Evolutionary conservation across 2,329 filamentous ascomycete genomes (phyloP).

Genomic region (Fusarium fujikuroi): DNA sequence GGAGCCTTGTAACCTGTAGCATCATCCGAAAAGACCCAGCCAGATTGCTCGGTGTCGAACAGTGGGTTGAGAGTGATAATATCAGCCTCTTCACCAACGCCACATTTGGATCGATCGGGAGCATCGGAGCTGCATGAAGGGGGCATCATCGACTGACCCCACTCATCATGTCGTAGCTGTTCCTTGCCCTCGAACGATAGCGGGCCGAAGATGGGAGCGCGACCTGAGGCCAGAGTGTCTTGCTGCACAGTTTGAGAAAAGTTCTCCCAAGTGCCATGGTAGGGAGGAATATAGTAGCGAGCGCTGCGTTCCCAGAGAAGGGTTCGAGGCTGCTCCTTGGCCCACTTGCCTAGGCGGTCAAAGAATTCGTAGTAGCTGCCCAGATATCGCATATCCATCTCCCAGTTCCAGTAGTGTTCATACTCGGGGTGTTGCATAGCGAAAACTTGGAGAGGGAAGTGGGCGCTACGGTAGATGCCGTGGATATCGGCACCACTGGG

Average conservation of each 20-base stretch:
- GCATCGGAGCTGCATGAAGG: slow-evolving; percentile 64
- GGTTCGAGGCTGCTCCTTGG: slow-evolving; percentile 72
- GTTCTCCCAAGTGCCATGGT: slow-evolving; percentile 78
- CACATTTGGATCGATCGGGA: slow-evolving; percentile 63
- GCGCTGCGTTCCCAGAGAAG: slow-evolving; percentile 82
- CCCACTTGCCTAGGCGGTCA: slow-evolving; percentile 73
- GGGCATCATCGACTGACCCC: slow-evolving; percentile 64
- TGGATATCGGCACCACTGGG: slow-evolving; percentile 69
- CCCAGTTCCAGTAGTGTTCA: slow-evolving; percentile 76
- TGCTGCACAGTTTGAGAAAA: slow-evolving; percentile 73
- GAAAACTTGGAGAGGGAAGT: slow-evolving; percentile 73
- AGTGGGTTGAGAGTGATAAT: slow-evolving; percentile 82
- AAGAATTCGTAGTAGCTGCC: slow-evolving; percentile 80
- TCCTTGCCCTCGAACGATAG: slow-evolving; percentile 61
- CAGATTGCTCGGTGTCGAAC: slow-evolving; percentile 76
- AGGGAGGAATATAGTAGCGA: slow-evolving; percentile 78
- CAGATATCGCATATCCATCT: slow-evolving; percentile 74
- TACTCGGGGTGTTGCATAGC: slow-evolving; percentile 72
- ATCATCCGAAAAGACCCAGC: slow-evolving; percentile 78
- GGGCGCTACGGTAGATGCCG: slow-evolving; percentile 74
- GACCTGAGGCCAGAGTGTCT: slow-evolving; percentile 64
- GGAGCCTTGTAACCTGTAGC: slow-evolving; percentile 75
- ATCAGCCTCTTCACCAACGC: slow-evolving; percentile 77
- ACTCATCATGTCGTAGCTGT: slow-evolving; percentile 62
- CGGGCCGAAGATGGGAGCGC: slow-evolving; percentile 76